These are phyloP conservation scores for Zasmidium angulare DNA, from an alignment of 2,329 filamentous ascomycete species.

Conservation along the genomic window DNA sequence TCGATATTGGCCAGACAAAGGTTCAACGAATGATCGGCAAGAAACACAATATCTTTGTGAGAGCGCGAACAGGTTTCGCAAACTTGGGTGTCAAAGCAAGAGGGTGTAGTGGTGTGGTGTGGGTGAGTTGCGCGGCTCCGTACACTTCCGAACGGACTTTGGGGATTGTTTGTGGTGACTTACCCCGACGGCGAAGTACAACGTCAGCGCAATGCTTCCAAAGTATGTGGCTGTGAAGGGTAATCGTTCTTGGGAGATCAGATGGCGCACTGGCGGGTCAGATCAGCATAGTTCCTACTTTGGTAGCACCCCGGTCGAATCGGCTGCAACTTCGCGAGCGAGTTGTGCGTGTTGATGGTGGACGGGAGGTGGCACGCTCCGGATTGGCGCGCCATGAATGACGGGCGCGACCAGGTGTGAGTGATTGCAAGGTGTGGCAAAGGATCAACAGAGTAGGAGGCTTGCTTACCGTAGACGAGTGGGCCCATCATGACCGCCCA, in stretches of 20 bases:
- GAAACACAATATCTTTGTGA: conserved; percentile 26
- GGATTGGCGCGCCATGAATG: conserved; percentile 17
- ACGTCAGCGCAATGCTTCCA: conserved; percentile 82
- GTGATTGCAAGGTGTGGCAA: conserved; percentile 11
- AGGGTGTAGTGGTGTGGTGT: conserved; percentile 21
- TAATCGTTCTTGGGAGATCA: conserved; percentile 78
- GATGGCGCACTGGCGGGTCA: conserved; percentile 61
- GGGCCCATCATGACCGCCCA: conserved; percentile 96
- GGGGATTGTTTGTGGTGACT: conserved; percentile 45
- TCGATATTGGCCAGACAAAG: conserved; percentile 13
- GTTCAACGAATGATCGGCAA: conserved; percentile 25
- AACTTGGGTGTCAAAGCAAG: background rate
- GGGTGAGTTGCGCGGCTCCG: conserved; percentile 4
- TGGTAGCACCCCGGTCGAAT: conserved; percentile 11
- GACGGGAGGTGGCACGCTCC: conserved; percentile 9
- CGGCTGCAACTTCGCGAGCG: conserved; percentile 23
- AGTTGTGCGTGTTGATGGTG: background rate
- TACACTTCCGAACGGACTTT: conserved; percentile 11
- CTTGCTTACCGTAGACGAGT: conserved; percentile 64
- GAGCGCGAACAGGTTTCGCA: conserved; percentile 11
- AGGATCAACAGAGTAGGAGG: conserved; percentile 20
- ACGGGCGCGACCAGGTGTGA: conserved; percentile 14
- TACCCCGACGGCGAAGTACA: conserved; percentile 91
- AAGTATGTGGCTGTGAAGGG: conserved; percentile 96
- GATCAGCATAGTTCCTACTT: conserved; percentile 20